phyloP scores from a whole-genome alignment of 176 grass and related monocot species.

The Cenchrus fungigraminus region DNA sequence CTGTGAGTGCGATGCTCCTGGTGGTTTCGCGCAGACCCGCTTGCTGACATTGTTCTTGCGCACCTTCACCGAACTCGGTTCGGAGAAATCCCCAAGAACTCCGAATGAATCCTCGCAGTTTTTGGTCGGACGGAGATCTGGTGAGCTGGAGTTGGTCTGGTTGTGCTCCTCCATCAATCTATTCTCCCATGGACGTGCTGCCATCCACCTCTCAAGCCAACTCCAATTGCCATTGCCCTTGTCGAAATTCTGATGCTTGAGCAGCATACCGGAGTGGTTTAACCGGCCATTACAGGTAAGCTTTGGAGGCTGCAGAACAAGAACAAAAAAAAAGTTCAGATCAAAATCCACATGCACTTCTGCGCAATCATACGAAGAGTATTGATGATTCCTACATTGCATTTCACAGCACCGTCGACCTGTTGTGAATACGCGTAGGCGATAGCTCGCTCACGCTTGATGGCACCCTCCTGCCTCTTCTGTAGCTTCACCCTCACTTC shows the following conservation, averaged over 20 bases:
- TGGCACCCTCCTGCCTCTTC: slow-evolving; percentile 81
- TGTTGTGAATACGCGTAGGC: slow-evolving; percentile 74
- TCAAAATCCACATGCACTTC: neutral
- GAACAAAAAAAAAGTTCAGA: slow-evolving; percentile 7
- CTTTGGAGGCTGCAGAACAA: slow-evolving; percentile 61
- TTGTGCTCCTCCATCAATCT: slow-evolving; percentile 87
- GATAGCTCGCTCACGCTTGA: slow-evolving; percentile 84
- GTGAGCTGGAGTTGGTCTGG: slow-evolving; percentile 50
- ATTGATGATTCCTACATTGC: slow-evolving; percentile 25
- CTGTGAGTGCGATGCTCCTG: slow-evolving; percentile 16
- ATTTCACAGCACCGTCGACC: slow-evolving; percentile 41
- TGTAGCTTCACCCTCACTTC: slow-evolving; percentile 84
- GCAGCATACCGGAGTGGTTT: slow-evolving; percentile 50
- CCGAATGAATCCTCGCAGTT: slow-evolving; percentile 51
- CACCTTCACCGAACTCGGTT: slow-evolving; percentile 63
- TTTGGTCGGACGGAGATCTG: slow-evolving; percentile 43
- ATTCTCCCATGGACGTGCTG: slow-evolving; percentile 86
- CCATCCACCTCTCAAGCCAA: slow-evolving; percentile 97
- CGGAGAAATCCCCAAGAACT: slow-evolving; percentile 51
- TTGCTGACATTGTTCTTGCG: slow-evolving; percentile 75
- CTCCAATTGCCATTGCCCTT: slow-evolving; percentile 85
- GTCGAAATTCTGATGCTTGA: slow-evolving; percentile 63
- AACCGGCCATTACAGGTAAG: slow-evolving; percentile 32
- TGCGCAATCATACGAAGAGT: neutral
- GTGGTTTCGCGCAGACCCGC: slow-evolving; percentile 67